These are phyloP conservation scores for Dothideomycetes sp. DNA, from an alignment of 2,329 filamentous ascomycete species.

Conservation along the genomic window DNA sequence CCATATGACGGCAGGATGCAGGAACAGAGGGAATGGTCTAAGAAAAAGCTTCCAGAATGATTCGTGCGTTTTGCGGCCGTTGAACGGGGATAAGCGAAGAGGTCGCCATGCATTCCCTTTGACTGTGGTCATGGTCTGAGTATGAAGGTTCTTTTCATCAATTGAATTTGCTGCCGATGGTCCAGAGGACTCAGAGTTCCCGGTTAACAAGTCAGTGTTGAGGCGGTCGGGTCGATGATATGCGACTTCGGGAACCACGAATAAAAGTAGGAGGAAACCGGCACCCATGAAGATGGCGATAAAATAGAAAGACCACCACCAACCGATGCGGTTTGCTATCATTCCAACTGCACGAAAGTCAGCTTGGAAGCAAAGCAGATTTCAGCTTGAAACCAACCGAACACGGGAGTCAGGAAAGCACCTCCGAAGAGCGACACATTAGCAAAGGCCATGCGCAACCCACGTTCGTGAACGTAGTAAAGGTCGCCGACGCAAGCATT, in stretches of 20 bases:
- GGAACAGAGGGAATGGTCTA: constrained; percentile 71
- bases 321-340: constrained; percentile 67
- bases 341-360: constrained; percentile 56
- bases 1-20: constrained; percentile 82
- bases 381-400: constrained; percentile 29
- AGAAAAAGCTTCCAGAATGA: constrained; percentile 55
- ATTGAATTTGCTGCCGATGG: background rate
- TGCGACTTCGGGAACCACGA: constrained; percentile 79
- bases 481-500: constrained; percentile 84
- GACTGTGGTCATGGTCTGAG: constrained; percentile 2
- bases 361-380: background rate
- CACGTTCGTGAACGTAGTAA: constrained; percentile 76
- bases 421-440: constrained; percentile 64
- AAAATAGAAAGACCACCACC: constrained; percentile 82
- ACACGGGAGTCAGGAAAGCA: constrained; percentile 72
- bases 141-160: background rate
- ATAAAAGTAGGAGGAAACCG: constrained; percentile 60
- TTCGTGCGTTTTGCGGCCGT: constrained; percentile 73
- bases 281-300: constrained; percentile 72
- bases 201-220: constrained; percentile 54
- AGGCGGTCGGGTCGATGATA: constrained; percentile 58
- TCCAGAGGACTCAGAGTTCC: background rate
- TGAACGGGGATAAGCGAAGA: constrained; percentile 60
- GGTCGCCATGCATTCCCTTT: constrained; percentile 4
- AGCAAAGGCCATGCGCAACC: constrained; percentile 75